Evolutionary conservation across 495 filamentous ascomycete genomes (phyloP).

Genomic region (Jackrogersella multiformis): DNA sequence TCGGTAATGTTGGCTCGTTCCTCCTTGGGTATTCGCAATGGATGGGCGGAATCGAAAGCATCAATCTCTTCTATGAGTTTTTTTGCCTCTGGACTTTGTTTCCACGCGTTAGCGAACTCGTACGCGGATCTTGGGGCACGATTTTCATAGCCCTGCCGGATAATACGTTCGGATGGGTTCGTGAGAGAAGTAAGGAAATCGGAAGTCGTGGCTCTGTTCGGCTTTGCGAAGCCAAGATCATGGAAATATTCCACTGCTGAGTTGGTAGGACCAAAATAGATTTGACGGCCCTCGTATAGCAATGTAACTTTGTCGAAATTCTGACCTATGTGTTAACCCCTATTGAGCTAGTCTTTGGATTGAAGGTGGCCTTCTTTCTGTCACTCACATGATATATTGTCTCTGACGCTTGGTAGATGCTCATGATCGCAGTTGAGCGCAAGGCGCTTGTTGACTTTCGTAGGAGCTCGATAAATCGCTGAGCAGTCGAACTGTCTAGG

Average conservation of each 20-base stretch:
- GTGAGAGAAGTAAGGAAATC: conserved; percentile 83
- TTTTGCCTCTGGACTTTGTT: background rate
- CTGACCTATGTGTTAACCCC: conserved; percentile 56
- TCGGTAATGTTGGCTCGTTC: background rate
- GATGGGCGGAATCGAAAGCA: background rate
- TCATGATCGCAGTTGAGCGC: conserved; percentile 65
- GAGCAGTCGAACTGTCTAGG: conserved; percentile 61
- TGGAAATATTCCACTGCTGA: conserved; percentile 66
- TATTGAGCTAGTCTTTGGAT: conserved; percentile 70
- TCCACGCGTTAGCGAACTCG: background rate
- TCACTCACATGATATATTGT: conserved; percentile 65
- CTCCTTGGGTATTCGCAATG: background rate
- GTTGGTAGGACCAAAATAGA: conserved; percentile 67
- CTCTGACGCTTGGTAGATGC: conserved; percentile 80
- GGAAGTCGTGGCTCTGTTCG: conserved; percentile 66
- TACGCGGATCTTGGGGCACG: background rate
- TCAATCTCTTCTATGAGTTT: background rate
- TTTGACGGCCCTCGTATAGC: conserved; percentile 70
- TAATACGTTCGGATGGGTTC: conserved; percentile 36
- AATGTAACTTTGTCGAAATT: conserved; percentile 69
- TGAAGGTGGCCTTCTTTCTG: background rate
- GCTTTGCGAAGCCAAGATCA: conserved; percentile 58
- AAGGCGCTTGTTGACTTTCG: conserved; percentile 61
- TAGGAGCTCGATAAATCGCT: conserved; percentile 59
- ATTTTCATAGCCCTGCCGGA: no score